phyloP scores from a whole-genome alignment of 2,329 filamentous ascomycete genomes.

The Epicoccum sorghinum region DNA sequence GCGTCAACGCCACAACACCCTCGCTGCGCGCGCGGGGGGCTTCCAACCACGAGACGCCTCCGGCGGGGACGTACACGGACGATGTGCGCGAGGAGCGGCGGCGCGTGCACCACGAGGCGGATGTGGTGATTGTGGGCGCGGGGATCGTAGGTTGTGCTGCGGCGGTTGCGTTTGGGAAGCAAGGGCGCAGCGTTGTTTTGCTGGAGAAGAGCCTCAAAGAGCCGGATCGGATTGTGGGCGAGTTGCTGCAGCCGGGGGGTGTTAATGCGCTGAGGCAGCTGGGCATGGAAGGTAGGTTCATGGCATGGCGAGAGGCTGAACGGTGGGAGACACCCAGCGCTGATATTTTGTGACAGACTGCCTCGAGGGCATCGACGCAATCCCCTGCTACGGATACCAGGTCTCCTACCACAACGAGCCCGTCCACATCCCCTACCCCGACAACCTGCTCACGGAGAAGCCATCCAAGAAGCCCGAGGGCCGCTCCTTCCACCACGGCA shows the following conservation, averaged over 20 bases:
- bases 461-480: conserved; percentile 64
- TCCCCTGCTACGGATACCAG: conserved; percentile 84
- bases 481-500: conserved; percentile 88
- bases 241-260: conserved; percentile 91
- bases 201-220: conserved; percentile 89
- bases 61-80: conserved; percentile 18
- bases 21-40: conserved; percentile 20
- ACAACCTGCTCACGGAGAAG: conserved; percentile 54
- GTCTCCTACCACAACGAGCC: conserved; percentile 79
- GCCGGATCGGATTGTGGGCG: conserved; percentile 94
- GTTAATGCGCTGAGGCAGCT: conserved; percentile 79
- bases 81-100: conserved; percentile 54
- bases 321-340: background rate
- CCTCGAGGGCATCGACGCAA: conserved; percentile 85
- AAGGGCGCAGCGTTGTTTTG: conserved; percentile 88
- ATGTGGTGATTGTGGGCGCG: conserved; percentile 90
- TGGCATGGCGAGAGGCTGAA: no score
- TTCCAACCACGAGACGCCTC: conserved; percentile 19
- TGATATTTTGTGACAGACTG: conserved; percentile 60
- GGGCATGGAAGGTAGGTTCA: conserved; percentile 63
- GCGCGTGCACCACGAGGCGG: conserved; percentile 66
- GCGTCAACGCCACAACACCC: conserved; percentile 21
- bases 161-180: conserved; percentile 82
- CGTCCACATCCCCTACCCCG: conserved; percentile 80
- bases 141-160: conserved; percentile 88